Base-by-base conservation (phyloP, 768 basidiomycete species). In the Mrakia frigida region DNA sequence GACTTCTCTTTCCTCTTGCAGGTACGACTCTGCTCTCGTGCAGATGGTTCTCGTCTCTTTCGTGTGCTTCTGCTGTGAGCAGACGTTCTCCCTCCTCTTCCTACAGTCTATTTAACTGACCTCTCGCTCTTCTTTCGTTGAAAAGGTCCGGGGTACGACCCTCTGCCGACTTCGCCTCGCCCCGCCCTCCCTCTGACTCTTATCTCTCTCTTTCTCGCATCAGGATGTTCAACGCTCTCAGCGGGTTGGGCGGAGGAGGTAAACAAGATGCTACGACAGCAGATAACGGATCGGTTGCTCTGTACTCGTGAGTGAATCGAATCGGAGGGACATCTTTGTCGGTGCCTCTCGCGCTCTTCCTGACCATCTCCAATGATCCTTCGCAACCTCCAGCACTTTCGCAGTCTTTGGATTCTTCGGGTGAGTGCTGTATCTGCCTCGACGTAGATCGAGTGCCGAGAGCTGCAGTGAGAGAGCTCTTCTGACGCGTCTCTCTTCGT, bases 231-330 rank as follows among this genome's bases (percentile, higher is more conserved):
- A 72, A 74, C 53, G 73, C 73, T 0, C 61, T 74, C 41, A 11
- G 37, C 13, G 82, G 92, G 46, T 86, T 94, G 63, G 92, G 93
- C 6, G 92, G 87, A 63, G 91, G 90, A 65, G 92, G 92, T 5
- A 90, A 90, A 83, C 81, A 91, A 59, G 88, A 91, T 80, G 81
- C 88, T 18, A 85, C 85, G 5, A 90, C 89, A 18, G 88, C 87
- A 80, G 88, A 91, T 25, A 78, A 72, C 56, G 78, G 76, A n/a
- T 74, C 70, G 28, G 78, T 79, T 10, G 77, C 76, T 6, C 77
- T 77, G 5, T 79, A 79, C 37, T 35, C 28, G 67, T 69, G n/a
- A 28, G 35, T 39, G 6, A 11, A 41, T 11, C 6, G 11, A 11
- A 41, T 41, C 39, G 39, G n/a, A n/a, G n/a, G n/a, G n/a, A n/a